A percentile compares a stretch with the other conserved stretches of the same genome.
These are phyloP conservation scores for Debaryomyces fabryi DNA, from an alignment of 1,139 yeast genomes.

Conservation along the genomic window DNA sequence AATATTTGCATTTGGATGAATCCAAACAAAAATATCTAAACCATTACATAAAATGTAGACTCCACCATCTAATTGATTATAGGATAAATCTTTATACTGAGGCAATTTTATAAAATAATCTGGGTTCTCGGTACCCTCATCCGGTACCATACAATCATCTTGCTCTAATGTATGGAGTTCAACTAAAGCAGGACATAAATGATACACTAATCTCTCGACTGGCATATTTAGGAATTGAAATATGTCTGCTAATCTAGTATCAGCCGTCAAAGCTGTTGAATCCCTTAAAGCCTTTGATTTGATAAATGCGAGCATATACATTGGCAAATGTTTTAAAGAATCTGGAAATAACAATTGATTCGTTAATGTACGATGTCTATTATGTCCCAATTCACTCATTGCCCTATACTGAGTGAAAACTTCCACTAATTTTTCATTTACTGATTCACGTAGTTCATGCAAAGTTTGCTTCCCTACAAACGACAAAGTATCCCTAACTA, in stretches of 20 bases:
- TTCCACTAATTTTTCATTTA: conserved; percentile 68
- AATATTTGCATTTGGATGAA: conserved; percentile 72
- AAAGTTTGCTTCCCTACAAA: conserved; percentile 65
- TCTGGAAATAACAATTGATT: conserved; percentile 82
- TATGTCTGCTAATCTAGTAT: conserved; percentile 62
- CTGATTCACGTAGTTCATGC: conserved; percentile 60
- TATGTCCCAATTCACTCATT: conserved; percentile 50
- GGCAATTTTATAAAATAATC: conserved; percentile 56
- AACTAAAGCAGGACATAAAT: conserved; percentile 79
- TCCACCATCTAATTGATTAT: conserved; percentile 64
- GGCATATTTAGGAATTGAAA: conserved; percentile 59
- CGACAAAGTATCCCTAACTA: conserved; percentile 69
- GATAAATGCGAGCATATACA: conserved; percentile 67
- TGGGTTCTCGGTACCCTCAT: conserved; percentile 38
- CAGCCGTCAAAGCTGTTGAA: conserved; percentile 48
- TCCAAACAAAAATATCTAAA: conserved; percentile 60
- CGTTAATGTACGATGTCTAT: conserved; percentile 50
- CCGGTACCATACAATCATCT: conserved; percentile 48
- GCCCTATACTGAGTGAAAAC: conserved; percentile 78
- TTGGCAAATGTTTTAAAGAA: conserved; percentile 71
- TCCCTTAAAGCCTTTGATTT: conserved; percentile 68
- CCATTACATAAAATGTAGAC: conserved; percentile 82
- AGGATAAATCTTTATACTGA: conserved; percentile 47
- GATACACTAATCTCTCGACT: conserved; percentile 60
- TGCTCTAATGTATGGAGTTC: conserved; percentile 70